phyloP scores from a whole-genome alignment of 192 early-diverging fungal species.

The Cetraspora pellucida region DNA sequence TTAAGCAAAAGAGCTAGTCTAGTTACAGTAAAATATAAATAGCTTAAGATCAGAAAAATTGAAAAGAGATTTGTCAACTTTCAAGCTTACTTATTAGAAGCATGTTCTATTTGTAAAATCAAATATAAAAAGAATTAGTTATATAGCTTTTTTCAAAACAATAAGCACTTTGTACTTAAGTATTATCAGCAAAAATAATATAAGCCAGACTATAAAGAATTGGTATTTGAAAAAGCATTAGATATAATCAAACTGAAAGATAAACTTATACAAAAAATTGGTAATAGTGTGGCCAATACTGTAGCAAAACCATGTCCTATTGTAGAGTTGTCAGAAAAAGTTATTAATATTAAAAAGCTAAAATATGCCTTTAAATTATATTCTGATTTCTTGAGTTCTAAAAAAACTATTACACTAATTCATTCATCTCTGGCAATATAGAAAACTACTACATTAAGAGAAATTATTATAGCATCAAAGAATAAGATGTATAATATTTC shows the following conservation, averaged over 20 bases:
- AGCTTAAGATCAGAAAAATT: background rate
- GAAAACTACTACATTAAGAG: constrained; percentile 15
- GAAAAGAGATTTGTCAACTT: constrained; percentile 11
- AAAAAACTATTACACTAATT: background rate
- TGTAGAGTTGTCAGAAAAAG: constrained; percentile 9
- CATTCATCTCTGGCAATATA: background rate
- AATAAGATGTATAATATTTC: background rate
- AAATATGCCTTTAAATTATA: constrained; percentile 8
- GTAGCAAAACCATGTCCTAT: background rate
- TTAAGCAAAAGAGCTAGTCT: no score
- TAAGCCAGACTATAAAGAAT: constrained; percentile 16
- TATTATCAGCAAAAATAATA: constrained; percentile 24
- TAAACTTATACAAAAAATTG: background rate
- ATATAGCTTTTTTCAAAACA: constrained; percentile 12
- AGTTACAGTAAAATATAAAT: no score
- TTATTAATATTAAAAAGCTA: constrained; percentile 15
- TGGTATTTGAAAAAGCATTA: background rate
- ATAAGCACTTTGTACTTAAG: constrained; percentile 1
- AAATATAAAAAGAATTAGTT: constrained; percentile 12
- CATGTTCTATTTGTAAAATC: constrained; percentile 7
- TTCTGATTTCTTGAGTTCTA: constrained; percentile 7
- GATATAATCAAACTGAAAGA: no score
- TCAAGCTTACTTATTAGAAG: constrained; percentile 14
- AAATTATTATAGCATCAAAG: constrained; percentile 7
- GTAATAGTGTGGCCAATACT: no score